phyloP scores from a whole-genome alignment of 352 stramenopile species.

The Phytophthora syringae region DNA sequence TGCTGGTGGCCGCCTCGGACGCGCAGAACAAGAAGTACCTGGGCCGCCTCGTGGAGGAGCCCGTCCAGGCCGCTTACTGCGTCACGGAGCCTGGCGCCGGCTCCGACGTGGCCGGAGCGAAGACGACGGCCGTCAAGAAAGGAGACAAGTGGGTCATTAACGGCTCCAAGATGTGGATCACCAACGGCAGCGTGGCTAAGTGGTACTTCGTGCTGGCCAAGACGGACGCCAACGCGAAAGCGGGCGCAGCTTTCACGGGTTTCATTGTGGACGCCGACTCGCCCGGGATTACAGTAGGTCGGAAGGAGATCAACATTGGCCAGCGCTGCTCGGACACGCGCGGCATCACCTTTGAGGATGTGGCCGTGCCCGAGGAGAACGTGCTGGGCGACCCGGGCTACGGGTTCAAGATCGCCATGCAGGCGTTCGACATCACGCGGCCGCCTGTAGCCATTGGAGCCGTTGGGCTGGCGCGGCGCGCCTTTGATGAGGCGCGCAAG shows the following conservation, averaged over 20 bases:
- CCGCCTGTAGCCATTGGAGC: slow-evolving; percentile 88
- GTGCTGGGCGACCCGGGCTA: slow-evolving; percentile 87
- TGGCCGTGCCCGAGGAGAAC: slow-evolving; percentile 88
- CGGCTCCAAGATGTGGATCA: slow-evolving; percentile 95
- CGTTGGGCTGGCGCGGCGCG: slow-evolving; percentile 85
- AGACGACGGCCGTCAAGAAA: slow-evolving; percentile 93
- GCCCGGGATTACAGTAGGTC: slow-evolving; percentile 86
- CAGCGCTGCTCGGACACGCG: slow-evolving; percentile 92
- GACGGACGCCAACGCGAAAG: slow-evolving; percentile 77
- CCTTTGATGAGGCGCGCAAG: slow-evolving; percentile 90
- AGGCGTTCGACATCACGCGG: slow-evolving; percentile 92
- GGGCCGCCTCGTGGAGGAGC: slow-evolving; percentile 80
- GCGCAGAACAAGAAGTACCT: slow-evolving; percentile 90
- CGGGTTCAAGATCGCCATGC: slow-evolving; percentile 94
- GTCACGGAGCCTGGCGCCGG: slow-evolving; percentile 92
- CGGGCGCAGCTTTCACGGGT: slow-evolving; percentile 86
- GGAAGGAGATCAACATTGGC: slow-evolving; percentile 93
- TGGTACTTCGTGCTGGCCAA: slow-evolving; percentile 94
- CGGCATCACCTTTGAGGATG: slow-evolving; percentile 92
- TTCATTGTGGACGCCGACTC: slow-evolving; percentile 91
- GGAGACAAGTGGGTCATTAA: slow-evolving; percentile 95
- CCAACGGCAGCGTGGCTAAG: slow-evolving; percentile 91
- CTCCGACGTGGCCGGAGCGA: slow-evolving; percentile 89
- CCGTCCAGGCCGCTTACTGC: slow-evolving; percentile 88
- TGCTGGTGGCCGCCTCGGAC: slow-evolving; percentile 86